Evolutionary conservation across 2,329 filamentous ascomycete genomes (phyloP), one percentile per base, ranked within the genome.

Genomic region (Alternaria sp.): DNA sequence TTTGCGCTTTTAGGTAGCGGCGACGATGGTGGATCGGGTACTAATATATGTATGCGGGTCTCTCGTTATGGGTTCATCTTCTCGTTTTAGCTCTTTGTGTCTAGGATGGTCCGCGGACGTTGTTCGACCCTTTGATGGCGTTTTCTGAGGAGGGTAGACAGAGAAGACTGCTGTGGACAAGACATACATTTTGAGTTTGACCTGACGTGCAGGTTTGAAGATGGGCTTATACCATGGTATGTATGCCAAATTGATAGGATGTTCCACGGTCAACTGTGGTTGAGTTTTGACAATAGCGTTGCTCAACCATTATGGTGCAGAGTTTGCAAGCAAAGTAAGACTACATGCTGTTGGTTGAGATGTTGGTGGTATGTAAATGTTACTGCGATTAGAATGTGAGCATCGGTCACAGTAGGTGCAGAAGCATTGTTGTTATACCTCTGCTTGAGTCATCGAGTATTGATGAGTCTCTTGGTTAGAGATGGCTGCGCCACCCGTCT

Each of bases 1-100:
- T 46, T 59, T 64, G 62, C 62, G 49, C 48, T 54, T 59, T 56
- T 64, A 50, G 62, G 59, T 48, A 57, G 49, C 55, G 52, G 59
- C 59, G 41, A 61, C 50, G 50, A 51, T 57, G 50, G 57, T 50
- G 54, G 56, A 56, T 49, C 52, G 51, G 6, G 51, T 43, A 22
- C 32, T 50, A 22, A 41, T 41, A 41, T 14, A 28, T 25, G n/a
- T 50, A n/a, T 48, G 40, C 43, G 51, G 53, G 53, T 38, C 45
- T 38, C 45, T 12, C n/a, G 25, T 36, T 44, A 32, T 50, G 3
- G 22, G 11, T 38, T 12, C 40, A 40, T 58, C 41, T 48, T 43
- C 36, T 12, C 48, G 32, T 32, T n/a, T 56, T 38, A 4, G 30
- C 28, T 30, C 14, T 34, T 32, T 10, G 28, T 54, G 41, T 43